Base-by-base conservation (phyloP, 2,329 filamentous ascomycete genomes). In the Fusarium staphyleae region DNA sequence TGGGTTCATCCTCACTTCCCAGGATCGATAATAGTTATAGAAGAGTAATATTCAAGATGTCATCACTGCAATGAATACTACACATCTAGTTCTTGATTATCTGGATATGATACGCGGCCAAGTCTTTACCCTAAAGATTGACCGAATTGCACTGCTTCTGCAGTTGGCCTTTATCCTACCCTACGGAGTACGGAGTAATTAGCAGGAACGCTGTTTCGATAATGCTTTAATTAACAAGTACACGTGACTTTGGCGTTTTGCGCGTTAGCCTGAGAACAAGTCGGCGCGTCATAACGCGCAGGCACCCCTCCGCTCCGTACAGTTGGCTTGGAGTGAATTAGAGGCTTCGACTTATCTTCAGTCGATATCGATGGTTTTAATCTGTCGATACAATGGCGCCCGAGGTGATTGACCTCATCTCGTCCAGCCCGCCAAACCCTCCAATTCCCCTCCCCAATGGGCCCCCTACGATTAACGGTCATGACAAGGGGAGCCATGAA, bases 401-500 rank as follows among this genome's bases (percentile, higher is more conserved):
- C 2, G 62, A 72, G 11, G 60, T 75, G 24, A 74, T 75, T 46
- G 70, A 74, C 52, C 70, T 75, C 19, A 60, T 74, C 15, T 75
- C 73, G 13, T 75, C 73, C 8, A 75, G 73, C 19, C 73, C 73
- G 5, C 49, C 60, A 16, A 46, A 32, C 5, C 12, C 45, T 12
- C 37, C n/a, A 1, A 26, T 52, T 5, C 59, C 50, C 8, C 26
- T 43, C 1, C 44, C 55, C 28, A 15, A 35, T 10, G 50, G 52
- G 44, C 7, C 46, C 3, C 55, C 18, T 2, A n/a, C 40, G 13
- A 3, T 12, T 11, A 30, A 37, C 24, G n/a, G 5, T 18, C 30
- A 39, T 14, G 33, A 10, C 11, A 44, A 41, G 16, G 16, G 16
- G 1, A 52, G 29, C 3, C 40, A 30, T 24, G 28, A 44, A 6